These are phyloP conservation scores for Evansstolkia leycettana DNA, from an alignment of 495 filamentous ascomycete species.

Conservation along the genomic window DNA sequence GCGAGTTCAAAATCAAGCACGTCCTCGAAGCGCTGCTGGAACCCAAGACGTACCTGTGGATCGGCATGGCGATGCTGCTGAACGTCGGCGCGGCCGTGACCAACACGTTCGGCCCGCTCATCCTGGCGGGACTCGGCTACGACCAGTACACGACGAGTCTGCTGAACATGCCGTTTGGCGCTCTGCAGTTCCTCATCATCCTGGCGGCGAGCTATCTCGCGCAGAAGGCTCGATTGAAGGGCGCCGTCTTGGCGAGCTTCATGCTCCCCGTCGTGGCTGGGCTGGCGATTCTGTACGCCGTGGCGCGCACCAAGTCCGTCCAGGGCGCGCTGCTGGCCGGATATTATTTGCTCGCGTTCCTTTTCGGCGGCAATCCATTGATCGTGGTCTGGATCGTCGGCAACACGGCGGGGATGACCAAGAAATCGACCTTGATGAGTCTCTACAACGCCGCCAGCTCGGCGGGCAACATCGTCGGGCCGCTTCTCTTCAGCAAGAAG, in stretches of 20 bases:
- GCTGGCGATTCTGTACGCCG: constrained; percentile 40
- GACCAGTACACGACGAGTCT: constrained; percentile 41
- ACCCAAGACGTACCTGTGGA: constrained; percentile 37
- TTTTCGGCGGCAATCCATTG: constrained; percentile 41
- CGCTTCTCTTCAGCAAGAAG: constrained; percentile 28
- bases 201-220: constrained; percentile 32
- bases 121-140: constrained; percentile 47
- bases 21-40: constrained; percentile 33
- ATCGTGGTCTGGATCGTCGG: constrained; percentile 39
- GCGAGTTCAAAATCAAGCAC: constrained; percentile 35
- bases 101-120: constrained; percentile 47
- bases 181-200: constrained; percentile 32
- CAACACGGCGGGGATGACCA: constrained; percentile 37
- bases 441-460: constrained; percentile 30
- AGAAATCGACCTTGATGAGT: constrained; percentile 42
- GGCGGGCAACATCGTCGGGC: constrained; percentile 37
- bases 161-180: constrained; percentile 39
- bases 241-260: constrained; percentile 31
- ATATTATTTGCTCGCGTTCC: constrained; percentile 51
- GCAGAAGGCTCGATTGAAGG: constrained; percentile 38
- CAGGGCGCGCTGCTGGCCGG: constrained; percentile 37
- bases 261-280: constrained; percentile 45
- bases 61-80: constrained; percentile 42
- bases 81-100: constrained; percentile 51
- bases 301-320: constrained; percentile 27